A percentile compares a stretch with the other conserved stretches of the same genome.
Evolutionary conservation across 129 eudicot genomes (phyloP).

Genomic region (Smallanthus sonchifolius): DNA sequence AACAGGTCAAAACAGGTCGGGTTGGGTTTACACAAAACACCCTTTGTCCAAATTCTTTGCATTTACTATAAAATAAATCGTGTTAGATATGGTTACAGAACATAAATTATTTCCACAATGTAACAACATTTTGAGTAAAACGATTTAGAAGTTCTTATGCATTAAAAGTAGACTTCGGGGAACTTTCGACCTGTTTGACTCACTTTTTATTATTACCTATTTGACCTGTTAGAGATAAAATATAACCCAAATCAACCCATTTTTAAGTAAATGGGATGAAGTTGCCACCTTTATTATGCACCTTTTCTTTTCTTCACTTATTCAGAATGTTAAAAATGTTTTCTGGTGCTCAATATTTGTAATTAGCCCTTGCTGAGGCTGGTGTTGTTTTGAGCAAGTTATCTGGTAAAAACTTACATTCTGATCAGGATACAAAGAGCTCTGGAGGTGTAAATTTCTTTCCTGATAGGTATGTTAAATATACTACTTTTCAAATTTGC

Average conservation of each 20-base stretch:
- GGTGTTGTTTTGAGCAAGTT: constrained; percentile 78
- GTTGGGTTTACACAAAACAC: neutral
- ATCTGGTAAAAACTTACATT: constrained; percentile 19
- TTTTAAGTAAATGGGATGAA: neutral
- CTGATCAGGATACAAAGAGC: constrained; percentile 23
- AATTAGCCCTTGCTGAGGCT: constrained; percentile 83
- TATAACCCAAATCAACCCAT: neutral
- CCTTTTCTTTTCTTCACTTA: neutral
- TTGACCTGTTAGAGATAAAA: neutral
- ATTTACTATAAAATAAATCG: too few relatives aligned
- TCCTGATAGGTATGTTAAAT: constrained; percentile 70
- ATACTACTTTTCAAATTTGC: neutral
- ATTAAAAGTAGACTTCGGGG: neutral
- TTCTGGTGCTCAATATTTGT: constrained; percentile 13
- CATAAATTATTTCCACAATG: too few relatives aligned
- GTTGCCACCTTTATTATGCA: neutral
- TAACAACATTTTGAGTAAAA: neutral
- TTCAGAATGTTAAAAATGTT: neutral
- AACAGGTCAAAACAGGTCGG: neutral
- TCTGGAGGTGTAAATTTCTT: constrained; percentile 37
- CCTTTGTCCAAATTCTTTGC: neutral
- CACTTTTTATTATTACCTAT: neutral
- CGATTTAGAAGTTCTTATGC: neutral
- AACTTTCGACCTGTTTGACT: neutral
- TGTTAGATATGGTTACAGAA: too few relatives aligned